Evolutionary conservation across 495 filamentous ascomycete species (phyloP).

Genomic region (Penicillium paradoxum): DNA sequence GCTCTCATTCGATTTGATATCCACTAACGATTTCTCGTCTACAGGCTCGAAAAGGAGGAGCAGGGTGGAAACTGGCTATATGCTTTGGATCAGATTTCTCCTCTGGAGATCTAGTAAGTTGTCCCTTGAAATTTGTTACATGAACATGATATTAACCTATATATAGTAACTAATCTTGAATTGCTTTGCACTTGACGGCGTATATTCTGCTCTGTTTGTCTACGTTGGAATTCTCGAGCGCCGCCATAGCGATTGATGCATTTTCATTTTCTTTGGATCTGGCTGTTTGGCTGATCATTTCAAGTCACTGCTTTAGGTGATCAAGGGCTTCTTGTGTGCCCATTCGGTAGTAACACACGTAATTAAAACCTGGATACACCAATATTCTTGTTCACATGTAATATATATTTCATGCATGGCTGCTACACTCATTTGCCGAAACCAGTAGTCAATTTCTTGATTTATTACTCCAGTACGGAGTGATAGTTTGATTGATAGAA

Average conservation of each 20-base stretch:
- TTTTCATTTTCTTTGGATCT: slow-evolving; percentile 9
- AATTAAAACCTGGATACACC: not conserved
- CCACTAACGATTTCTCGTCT: slow-evolving; percentile 1
- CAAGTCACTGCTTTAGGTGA: not conserved
- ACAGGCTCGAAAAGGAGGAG: slow-evolving; percentile 77
- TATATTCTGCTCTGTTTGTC: slow-evolving; percentile 2
- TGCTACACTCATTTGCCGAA: no score
- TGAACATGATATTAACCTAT: slow-evolving; percentile 7
- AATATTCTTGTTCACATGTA: no score
- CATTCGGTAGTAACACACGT: not conserved
- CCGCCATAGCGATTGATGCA: slow-evolving; percentile 9
- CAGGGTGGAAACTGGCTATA: slow-evolving; percentile 94
- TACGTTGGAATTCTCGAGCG: slow-evolving; percentile 11
- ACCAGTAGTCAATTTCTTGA: no score
- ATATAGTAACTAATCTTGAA: slow-evolving; percentile 23
- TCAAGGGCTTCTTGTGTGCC: not conserved
- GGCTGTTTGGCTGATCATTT: not conserved
- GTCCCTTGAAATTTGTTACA: not conserved
- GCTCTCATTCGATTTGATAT: not conserved
- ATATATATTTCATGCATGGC: no score
- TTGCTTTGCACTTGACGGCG: slow-evolving; percentile 17
- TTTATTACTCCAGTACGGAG: no score
- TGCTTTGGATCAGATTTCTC: slow-evolving; percentile 90
- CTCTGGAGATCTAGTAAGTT: slow-evolving; percentile 93
- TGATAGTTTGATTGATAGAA: no score